Base-by-base conservation (phyloP, 208 protist genomes). In the Crithidia mellificae region DNA sequence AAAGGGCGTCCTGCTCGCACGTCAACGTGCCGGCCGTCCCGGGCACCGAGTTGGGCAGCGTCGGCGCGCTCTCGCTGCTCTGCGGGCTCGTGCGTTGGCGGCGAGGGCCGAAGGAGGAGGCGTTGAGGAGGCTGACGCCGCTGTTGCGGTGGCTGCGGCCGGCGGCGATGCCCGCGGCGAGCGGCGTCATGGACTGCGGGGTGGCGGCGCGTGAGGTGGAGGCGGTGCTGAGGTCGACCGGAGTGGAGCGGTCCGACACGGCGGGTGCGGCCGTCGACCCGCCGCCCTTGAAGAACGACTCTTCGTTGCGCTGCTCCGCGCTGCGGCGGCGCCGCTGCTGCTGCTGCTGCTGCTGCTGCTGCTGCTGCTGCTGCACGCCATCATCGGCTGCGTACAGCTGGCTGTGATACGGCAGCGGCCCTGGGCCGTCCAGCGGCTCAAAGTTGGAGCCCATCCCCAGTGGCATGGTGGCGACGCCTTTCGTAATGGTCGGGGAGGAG, bases 1-100 rank as follows among this genome's bases (percentile, higher is more conserved):
- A 65, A 32, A 55, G 59, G 17, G 44, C 59, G 20, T 65, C 59
- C 46, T 65, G 59, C 46, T 55, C 59, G 32, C 59, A 65, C 2
- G 59, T 65, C 32, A 65, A 20, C 11, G 46, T 65, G 44, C 59
- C 59, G n/a, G 32, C 46, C 9, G 59, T 65, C 19, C 59, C 59
- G 0, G 59, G 32, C 3, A 65, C 59, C 0, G 59, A 65, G 34
- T 55, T 65, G 5, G 59, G 59, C 59, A 55, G 59, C 34, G 59
- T 65, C 39, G 43, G 46, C 29, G 44, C 46, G 14, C 58, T 64
- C 58, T 64, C 58, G 46, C 44, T 64, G 44, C 41, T 54, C 44
- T 64, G 58, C 30, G 19, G 30, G 44, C 58, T 54, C 27, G 20
- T 43, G 9, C 29, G 56, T 27, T 52, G 56, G 2, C 29, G 38